Base-by-base conservation (phyloP, 78 protist species). In the Guillardia theta region DNA sequence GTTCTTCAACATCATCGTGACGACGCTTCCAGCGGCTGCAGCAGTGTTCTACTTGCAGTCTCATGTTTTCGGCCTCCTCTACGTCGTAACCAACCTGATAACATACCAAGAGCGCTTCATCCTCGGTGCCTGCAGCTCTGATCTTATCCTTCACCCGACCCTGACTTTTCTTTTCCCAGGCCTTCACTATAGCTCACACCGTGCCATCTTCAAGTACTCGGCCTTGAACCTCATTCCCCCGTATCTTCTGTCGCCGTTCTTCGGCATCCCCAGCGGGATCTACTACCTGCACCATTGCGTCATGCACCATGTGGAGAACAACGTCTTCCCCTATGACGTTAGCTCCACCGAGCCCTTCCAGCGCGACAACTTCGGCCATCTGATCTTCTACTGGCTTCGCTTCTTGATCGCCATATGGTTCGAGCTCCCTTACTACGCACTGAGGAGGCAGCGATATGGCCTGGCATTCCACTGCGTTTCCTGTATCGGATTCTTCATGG, bases 341-440 rank as follows among this genome's bases (percentile, higher is more conserved):
- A 24, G 41, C 15, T 78, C 90, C 1, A 78, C 90, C 33, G 90
- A 78, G 50, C 90, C 90, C 43, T 78, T 44, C 90, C 90, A 78
- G 90, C 90, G 90, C 18, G 90, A 78, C 50, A 78, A 78, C 48
- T 43, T 43, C 33, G 22, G 39, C 45, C 90, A 78, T 30, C 44
- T 78, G 5, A 46, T 78, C 48, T 30, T 24, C 50, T 78, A 78
- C 90, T 78, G 90, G 90, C 48, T 43, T 1, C 45, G 90, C 4
- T 78, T 78, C 50, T 1, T 44, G 53, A 41, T 78, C 39, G 53
- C 48, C 50, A 43, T 78, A 46, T 78, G 90, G 90, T 1, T 78
- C 48, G 90, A 78, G 90, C 90, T 78, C n/a, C 90, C 90, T 36
- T 43, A 43, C 90, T 78, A 78, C 8, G 90, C 90, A 46, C 44